Conservation (phyloP, 2,329 filamentous ascomycete genomes). For the Diplodia corticola region DNA sequence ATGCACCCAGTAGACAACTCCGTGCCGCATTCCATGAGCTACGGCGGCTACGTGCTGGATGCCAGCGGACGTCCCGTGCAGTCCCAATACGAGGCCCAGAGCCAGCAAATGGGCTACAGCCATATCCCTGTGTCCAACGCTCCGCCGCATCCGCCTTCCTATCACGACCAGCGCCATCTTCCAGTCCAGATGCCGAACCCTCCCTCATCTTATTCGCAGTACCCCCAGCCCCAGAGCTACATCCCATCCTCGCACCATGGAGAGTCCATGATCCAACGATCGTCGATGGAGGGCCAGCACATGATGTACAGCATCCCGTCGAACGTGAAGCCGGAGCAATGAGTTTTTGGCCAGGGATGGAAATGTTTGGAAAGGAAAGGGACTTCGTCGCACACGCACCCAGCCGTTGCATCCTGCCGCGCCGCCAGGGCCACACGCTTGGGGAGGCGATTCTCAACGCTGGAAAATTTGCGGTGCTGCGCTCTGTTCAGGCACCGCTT, state of each 20-base stretch:
- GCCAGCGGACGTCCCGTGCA: slow-evolving; percentile 41
- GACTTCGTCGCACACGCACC: not conserved
- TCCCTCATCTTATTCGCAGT: slow-evolving; percentile 29
- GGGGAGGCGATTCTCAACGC: slow-evolving; percentile 5
- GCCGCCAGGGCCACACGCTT: not conserved
- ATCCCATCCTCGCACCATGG: slow-evolving; percentile 23
- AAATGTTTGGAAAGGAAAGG: not conserved
- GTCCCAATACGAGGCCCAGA: slow-evolving; percentile 38
- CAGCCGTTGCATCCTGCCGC: slow-evolving; percentile 9
- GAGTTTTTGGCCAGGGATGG: not conserved
- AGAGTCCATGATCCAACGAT: slow-evolving; percentile 36
- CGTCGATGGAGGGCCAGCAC: slow-evolving; percentile 30
- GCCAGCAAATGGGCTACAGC: slow-evolving; percentile 34
- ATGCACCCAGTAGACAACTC: slow-evolving; percentile 21
- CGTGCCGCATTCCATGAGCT: slow-evolving; percentile 23
- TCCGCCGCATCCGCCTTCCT: slow-evolving; percentile 39
- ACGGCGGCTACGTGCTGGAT: slow-evolving; percentile 37
- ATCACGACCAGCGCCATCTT: slow-evolving; percentile 38
- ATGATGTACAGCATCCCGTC: slow-evolving; percentile 44
- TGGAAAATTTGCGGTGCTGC: slow-evolving; percentile 10
- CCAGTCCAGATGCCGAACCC: slow-evolving; percentile 36
- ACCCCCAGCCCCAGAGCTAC: slow-evolving; percentile 27
- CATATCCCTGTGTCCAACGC: slow-evolving; percentile 36
- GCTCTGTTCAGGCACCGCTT: not conserved
- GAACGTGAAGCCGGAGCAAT: slow-evolving; percentile 43